Percentiles rank a stretch among this genome's conserved stretches.
Conservation (phyloP, 345 rosid genomes). For the Combretum micranthum region DNA sequence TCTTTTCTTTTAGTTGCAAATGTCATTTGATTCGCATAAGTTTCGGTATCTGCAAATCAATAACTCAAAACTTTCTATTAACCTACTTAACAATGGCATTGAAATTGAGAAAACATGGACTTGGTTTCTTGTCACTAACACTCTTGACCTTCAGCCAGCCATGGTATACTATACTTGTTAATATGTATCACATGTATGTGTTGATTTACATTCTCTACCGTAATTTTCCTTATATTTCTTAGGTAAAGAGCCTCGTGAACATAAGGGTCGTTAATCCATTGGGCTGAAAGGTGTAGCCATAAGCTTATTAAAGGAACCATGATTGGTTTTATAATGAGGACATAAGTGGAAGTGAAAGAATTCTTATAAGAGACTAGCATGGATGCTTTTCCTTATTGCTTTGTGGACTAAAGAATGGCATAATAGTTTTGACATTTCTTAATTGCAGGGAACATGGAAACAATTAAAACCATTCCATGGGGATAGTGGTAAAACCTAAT, state of each 20-base stretch:
- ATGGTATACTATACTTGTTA: slow-evolving; percentile 5
- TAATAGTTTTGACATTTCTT: no score
- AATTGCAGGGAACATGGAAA: no score
- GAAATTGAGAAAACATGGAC: not conserved
- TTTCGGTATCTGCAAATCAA: slow-evolving; percentile 42
- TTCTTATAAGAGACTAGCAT: no score
- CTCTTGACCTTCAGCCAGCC: slow-evolving; percentile 43
- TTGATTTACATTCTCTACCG: not conserved
- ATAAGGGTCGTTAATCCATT: slow-evolving; percentile 30
- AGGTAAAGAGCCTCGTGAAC: slow-evolving; percentile 35
- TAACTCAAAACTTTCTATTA: not conserved
- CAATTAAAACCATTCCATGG: no score
- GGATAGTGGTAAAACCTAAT: no score
- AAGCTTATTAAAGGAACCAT: slow-evolving; percentile 13
- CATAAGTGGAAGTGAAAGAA: not conserved
- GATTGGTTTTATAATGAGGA: slow-evolving; percentile 3
- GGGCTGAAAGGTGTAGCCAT: slow-evolving; percentile 21
- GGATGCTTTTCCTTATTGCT: no score
- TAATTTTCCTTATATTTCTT: slow-evolving; percentile 25
- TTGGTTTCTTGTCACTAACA: slow-evolving; percentile 20
- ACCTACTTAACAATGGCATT: not conserved
- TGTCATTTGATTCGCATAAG: slow-evolving; percentile 54
- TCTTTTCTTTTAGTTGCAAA: slow-evolving; percentile 58
- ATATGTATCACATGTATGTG: no score
- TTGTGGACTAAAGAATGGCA: no score